Evolutionary conservation across 1,284 basidiomycete genomes (phyloP).

Genomic region (Rhodotorula sp.): DNA sequence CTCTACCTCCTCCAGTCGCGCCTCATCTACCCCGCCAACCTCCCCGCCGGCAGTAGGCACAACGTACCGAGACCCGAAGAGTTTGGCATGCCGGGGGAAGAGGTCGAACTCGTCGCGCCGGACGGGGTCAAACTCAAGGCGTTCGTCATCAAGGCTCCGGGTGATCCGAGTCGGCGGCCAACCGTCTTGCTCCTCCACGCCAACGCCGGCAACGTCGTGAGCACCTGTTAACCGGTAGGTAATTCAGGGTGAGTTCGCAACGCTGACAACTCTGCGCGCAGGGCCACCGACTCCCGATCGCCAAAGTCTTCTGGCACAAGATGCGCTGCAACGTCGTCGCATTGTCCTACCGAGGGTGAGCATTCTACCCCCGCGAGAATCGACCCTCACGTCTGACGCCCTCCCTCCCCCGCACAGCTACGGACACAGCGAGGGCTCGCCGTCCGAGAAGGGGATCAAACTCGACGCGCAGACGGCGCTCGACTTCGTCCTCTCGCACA

Average conservation of each 20-base stretch:
- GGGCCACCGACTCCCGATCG: slow-evolving; percentile 83
- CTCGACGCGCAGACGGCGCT: slow-evolving; percentile 55
- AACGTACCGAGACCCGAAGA: slow-evolving; percentile 71
- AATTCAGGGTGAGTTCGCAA: neutral
- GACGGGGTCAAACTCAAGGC: slow-evolving; percentile 63
- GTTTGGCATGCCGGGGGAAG: slow-evolving; percentile 67
- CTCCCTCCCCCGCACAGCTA: slow-evolving; percentile 37
- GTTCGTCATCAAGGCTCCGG: slow-evolving; percentile 58
- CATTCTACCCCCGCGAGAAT: too few species aligned
- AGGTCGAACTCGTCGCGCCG: slow-evolving; percentile 64
- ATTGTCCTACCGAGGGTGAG: slow-evolving; percentile 78
- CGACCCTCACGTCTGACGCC: slow-evolving; percentile 35
- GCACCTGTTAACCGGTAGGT: neutral
- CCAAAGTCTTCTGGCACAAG: slow-evolving; percentile 75
- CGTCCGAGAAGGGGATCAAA: slow-evolving; percentile 71
- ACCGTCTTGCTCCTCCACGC: slow-evolving; percentile 90
- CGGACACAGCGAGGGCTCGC: slow-evolving; percentile 51
- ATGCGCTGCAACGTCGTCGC: slow-evolving; percentile 87
- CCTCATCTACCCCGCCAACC: slow-evolving; percentile 85
- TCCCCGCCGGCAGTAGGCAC: slow-evolving; percentile 71
- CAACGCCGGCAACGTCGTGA: slow-evolving; percentile 68
- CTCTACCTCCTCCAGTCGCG: slow-evolving; percentile 66
- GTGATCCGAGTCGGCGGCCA: slow-evolving; percentile 54
- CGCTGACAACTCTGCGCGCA: neutral
- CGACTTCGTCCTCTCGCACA: slow-evolving; percentile 68